Conservation (phyloP, 345 rosid species). For the Syzygium jambos region DNA sequence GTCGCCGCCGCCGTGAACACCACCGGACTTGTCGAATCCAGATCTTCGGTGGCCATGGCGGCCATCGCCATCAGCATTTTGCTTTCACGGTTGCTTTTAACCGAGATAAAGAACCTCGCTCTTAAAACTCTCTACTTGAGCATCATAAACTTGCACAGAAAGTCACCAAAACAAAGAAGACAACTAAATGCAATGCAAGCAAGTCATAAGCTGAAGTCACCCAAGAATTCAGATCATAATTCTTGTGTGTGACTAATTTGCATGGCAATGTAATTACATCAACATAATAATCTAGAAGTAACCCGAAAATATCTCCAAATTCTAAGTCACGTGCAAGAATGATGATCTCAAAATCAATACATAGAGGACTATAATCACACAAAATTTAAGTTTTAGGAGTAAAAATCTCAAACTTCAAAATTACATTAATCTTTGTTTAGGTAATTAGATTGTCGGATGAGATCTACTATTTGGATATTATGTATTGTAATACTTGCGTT, state of each 20-base stretch:
- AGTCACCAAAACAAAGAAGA: background rate
- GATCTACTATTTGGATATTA: background rate
- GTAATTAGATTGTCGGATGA: background rate
- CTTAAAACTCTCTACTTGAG: background rate
- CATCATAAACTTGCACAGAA: background rate
- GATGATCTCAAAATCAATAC: background rate
- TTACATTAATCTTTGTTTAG: background rate
- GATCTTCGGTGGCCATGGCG: background rate
- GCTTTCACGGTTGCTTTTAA: background rate
- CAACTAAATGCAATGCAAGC: background rate
- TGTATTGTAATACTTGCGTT: background rate
- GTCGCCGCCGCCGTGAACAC: background rate
- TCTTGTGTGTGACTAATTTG: background rate
- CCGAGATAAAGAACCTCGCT: background rate
- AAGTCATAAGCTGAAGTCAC: background rate
- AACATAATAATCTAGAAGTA: background rate
- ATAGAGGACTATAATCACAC: background rate
- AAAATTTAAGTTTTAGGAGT: background rate
- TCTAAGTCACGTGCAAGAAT: background rate
- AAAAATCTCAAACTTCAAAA: background rate
- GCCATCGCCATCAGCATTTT: background rate
- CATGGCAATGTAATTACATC: background rate
- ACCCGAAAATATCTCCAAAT: background rate
- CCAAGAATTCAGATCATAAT: background rate
- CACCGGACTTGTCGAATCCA: background rate